Percentiles rank a stretch among this genome's conserved stretches.
These are phyloP conservation scores for Nannizziopsis barbatae DNA, from an alignment of 2,329 filamentous ascomycete species.

Conservation along the genomic window DNA sequence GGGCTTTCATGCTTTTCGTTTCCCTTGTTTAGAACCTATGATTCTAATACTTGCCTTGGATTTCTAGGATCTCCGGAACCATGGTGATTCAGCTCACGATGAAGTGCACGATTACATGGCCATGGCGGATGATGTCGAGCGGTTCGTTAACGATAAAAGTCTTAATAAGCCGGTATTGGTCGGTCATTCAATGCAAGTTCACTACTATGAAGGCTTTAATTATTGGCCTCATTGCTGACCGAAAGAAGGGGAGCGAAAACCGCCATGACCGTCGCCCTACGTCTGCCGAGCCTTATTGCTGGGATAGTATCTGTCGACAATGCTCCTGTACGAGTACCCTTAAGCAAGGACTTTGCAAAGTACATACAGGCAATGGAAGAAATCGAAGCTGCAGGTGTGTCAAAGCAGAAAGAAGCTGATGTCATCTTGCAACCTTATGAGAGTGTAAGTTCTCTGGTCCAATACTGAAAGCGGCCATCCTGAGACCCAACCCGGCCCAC, in stretches of 20 bases:
- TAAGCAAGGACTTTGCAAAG: conserved; percentile 58
- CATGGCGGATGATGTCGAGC: conserved; percentile 71
- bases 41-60: neutral
- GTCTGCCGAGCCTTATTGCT: conserved; percentile 51
- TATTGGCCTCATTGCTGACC: neutral
- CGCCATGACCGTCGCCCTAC: conserved; percentile 69
- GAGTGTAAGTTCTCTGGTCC: conserved; percentile 36
- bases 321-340: conserved; percentile 64
- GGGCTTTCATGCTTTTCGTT: neutral
- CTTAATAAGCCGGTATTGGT: conserved; percentile 59
- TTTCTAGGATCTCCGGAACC: conserved; percentile 69
- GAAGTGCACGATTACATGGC: conserved; percentile 60
- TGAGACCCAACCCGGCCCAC: conserved; percentile 13
- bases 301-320: conserved; percentile 76
- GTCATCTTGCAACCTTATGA: conserved; percentile 66
- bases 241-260: conserved; percentile 64
- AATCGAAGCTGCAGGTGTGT: conserved; percentile 58
- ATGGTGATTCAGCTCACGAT: conserved; percentile 74
- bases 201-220: neutral
- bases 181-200: conserved; percentile 72
- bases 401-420: conserved; percentile 66
- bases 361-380: conserved; percentile 56
- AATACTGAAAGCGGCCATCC: conserved; percentile 9
- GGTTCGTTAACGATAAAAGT: conserved; percentile 58
- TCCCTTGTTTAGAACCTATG: neutral